Base-by-base conservation (phyloP, 805 yeast species). In the Tetrapisispora arboricola region DNA sequence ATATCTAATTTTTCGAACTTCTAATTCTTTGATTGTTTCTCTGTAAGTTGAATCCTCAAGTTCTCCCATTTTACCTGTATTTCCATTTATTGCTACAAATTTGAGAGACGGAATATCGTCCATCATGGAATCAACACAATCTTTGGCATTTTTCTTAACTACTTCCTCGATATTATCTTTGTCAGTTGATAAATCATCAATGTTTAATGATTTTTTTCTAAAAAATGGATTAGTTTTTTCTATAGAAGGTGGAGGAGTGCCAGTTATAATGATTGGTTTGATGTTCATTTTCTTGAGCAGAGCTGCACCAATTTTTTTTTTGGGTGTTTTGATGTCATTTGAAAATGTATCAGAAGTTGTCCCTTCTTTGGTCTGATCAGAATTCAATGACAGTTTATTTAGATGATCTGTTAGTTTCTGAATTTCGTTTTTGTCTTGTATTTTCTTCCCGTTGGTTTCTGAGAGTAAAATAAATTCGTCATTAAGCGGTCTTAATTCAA, bases 201-300 rank as follows among this genome's bases (percentile, higher is more conserved):
- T 15, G 2, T 20, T 25, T 13, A 15, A 6, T n/a, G 28, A 16
- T 20, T 16, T 22, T 9, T 19, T 31, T 12, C 19, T 31, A n/a
- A 31, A 38, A 18, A 39, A 39, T 4, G 57, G 55, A 35, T 52
- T 55, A 6, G 36, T 36, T 31, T 48, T 47, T 12, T 49, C 51
- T 6, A 39, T 48, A 6, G 51, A 49, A 22, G 44, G 40, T 3
- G 46, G 44, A 3, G 65, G 63, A 25, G 64, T 54, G 10, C 56
- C 57, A 24, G 59, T 58, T 26, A 66, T 53, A 30, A 65, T 47
- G 2, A 66, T 57, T 0, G 72, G 68, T 36, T 58, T 59, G 18
- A 67, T 53, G 44, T 67, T 67, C 66, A 67, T 59, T 39, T 64
- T 67, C n/a, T 64, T 61, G 45, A 65, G 50, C 12, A 67, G 50